Evolutionary conservation across 176 grass and related monocot species (phyloP).

Genomic region (Microstegium vimineum): DNA sequence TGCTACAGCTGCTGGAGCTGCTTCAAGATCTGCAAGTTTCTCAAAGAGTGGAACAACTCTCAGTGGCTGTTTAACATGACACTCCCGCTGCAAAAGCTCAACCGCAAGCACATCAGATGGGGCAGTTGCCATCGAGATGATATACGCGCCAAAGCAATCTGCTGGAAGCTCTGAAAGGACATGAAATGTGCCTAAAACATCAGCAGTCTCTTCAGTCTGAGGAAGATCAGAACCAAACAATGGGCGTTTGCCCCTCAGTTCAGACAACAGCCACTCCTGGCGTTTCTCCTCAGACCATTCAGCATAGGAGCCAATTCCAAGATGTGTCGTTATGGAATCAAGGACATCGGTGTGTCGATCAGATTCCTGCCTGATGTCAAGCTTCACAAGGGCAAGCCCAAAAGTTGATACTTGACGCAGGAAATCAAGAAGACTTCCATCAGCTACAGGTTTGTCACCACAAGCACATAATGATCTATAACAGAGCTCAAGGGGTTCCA

Average conservation of each 20-base stretch:
- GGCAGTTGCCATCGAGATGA: constrained; percentile 98
- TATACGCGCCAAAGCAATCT: constrained; percentile 89
- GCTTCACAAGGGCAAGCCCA: constrained; percentile 90
- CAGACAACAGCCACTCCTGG: constrained; percentile 84
- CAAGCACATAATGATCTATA: constrained; percentile 91
- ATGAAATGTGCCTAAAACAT: constrained; percentile 87
- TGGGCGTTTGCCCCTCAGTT: constrained; percentile 85
- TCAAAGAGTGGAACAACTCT: constrained; percentile 97
- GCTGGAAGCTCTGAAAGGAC: constrained; percentile 81
- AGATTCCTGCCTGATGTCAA: constrained; percentile 99
- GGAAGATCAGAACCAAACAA: constrained; percentile 90
- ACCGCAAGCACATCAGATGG: constrained; percentile 98
- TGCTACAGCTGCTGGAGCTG: constrained; percentile 79
- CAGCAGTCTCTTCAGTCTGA: constrained; percentile 76
- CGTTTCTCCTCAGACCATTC: constrained; percentile 97
- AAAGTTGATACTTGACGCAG: constrained; percentile 98
- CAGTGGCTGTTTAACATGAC: constrained; percentile 68
- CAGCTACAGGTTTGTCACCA: constrained; percentile 89
- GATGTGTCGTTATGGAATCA: constrained; percentile 84
- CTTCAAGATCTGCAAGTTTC: constrained; percentile 93
- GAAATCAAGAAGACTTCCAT: constrained; percentile 97
- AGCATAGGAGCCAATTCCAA: constrained; percentile 87
- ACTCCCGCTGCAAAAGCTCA: constrained; percentile 83
- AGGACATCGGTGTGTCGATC: constrained; percentile 94
- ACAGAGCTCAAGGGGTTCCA: constrained; percentile 91